Conservation (phyloP, 768 basidiomycete genomes). For the Coprinopsis marcescibilis region DNA sequence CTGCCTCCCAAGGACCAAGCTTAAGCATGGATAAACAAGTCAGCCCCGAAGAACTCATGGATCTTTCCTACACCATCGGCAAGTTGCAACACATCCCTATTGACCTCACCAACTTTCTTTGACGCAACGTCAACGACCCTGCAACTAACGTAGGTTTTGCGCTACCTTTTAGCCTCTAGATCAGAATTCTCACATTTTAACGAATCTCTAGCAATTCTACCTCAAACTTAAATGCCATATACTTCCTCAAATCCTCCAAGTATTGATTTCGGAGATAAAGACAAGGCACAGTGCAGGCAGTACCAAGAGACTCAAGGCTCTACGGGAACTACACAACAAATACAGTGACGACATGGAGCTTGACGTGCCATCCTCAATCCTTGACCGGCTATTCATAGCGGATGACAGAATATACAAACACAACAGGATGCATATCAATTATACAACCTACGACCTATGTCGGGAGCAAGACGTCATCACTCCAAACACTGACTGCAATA, state of each 20-base stretch:
- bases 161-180: too few species aligned
- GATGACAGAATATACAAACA: slow-evolving; percentile 7
- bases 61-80: neutral
- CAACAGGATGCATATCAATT: slow-evolving; percentile 14
- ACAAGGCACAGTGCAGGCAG: too few species aligned
- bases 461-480: slow-evolving; percentile 17
- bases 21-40: slow-evolving; percentile 5
- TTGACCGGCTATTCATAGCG: neutral
- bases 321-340: too few species aligned
- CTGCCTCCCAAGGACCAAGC: too few species aligned
- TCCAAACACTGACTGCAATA: slow-evolving; percentile 10
- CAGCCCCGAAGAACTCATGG: too few species aligned
- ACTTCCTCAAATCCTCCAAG: neutral
- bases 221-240: neutral
- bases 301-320: too few species aligned
- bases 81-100: neutral
- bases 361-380: too few species aligned
- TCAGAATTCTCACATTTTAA: too few species aligned
- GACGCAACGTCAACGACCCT: neutral
- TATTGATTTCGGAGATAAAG: too few species aligned
- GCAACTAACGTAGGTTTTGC: too few species aligned
- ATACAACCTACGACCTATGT: slow-evolving; percentile 18
- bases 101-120: neutral
- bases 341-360: too few species aligned
- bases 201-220: neutral